These are phyloP conservation scores for Schizophyllum amplum DNA, from an alignment of 1,284 basidiomycete species.

Conservation along the genomic window DNA sequence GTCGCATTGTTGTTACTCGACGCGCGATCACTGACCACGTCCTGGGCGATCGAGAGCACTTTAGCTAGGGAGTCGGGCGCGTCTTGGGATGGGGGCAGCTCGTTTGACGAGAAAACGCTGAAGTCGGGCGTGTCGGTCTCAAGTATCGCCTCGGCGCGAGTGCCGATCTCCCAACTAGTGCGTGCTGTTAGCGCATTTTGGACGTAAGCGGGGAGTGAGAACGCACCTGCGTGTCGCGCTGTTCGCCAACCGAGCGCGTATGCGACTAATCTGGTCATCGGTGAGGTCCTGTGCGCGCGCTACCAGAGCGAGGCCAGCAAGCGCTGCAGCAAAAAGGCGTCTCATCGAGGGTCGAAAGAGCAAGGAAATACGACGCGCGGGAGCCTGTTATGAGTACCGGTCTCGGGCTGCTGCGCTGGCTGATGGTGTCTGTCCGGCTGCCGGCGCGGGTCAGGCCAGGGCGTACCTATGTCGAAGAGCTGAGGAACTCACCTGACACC, in stretches of 20 bases:
- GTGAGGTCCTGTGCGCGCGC: not conserved
- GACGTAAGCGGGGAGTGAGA: not conserved
- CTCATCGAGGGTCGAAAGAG: too few relatives aligned
- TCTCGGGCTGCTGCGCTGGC: too few relatives aligned
- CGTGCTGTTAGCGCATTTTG: not conserved
- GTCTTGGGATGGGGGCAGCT: conserved; percentile 31
- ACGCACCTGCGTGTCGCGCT: not conserved
- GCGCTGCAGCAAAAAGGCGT: too few relatives aligned
- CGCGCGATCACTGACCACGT: conserved; percentile 41
- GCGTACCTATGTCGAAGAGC: too few relatives aligned
- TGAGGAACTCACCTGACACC: too few relatives aligned
- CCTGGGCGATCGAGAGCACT: conserved; percentile 50
- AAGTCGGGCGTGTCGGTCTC: conserved; percentile 58
- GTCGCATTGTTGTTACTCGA: conserved; percentile 28
- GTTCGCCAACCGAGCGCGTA: not conserved
- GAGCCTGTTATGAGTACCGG: too few relatives aligned
- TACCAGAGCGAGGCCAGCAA: not conserved
- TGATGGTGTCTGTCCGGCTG: too few relatives aligned
- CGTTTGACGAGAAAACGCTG: conserved; percentile 48
- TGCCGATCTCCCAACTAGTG: conserved; percentile 78
- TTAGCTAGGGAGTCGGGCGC: conserved; percentile 18
- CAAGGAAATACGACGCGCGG: too few relatives aligned
- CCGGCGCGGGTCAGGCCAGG: too few relatives aligned
- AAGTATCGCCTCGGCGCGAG: conserved; percentile 61
- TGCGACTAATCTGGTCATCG: not conserved